Conservation (phyloP, 139 green algal genomes). For the Chlamydomonas sphaeroides region DNA sequence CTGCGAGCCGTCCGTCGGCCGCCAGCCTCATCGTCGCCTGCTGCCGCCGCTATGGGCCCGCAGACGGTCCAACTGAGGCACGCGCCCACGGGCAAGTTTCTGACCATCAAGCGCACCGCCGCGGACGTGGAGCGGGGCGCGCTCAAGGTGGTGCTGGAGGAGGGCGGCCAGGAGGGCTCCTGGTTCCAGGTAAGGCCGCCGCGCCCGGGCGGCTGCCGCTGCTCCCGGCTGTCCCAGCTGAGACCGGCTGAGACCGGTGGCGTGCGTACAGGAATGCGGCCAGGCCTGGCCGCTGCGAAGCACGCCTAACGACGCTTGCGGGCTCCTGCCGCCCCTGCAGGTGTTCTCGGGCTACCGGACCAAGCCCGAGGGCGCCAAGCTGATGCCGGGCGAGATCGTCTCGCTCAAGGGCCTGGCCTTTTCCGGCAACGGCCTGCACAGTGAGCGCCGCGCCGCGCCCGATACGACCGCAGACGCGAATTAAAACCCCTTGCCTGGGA, state of each 20-base stretch:
- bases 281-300: too few species aligned
- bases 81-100: slow-evolving; percentile 14
- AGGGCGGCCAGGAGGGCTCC: slow-evolving; percentile 37
- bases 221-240: too few species aligned
- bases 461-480: too few species aligned
- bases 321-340: not conserved
- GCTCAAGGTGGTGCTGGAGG: slow-evolving; percentile 43
- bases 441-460: too few species aligned
- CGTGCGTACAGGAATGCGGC: too few species aligned
- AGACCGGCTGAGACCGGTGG: too few species aligned
- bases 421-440: slow-evolving; percentile 44
- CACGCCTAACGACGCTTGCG: too few species aligned
- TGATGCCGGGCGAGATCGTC: slow-evolving; percentile 41
- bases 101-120: slow-evolving; percentile 45
- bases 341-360: slow-evolving; percentile 47
- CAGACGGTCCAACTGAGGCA: slow-evolving; percentile 40
- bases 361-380: slow-evolving; percentile 44
- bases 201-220: too few species aligned
- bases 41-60: not conserved
- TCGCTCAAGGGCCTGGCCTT: slow-evolving; percentile 24
- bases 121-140: slow-evolving; percentile 46
- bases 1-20: too few species aligned
- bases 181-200: slow-evolving; percentile 47
- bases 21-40: not conserved
- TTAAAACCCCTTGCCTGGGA: too few species aligned